Evolutionary conservation across 1,284 basidiomycete genomes (phyloP).

Genomic region (Laetiporus sulphureus): DNA sequence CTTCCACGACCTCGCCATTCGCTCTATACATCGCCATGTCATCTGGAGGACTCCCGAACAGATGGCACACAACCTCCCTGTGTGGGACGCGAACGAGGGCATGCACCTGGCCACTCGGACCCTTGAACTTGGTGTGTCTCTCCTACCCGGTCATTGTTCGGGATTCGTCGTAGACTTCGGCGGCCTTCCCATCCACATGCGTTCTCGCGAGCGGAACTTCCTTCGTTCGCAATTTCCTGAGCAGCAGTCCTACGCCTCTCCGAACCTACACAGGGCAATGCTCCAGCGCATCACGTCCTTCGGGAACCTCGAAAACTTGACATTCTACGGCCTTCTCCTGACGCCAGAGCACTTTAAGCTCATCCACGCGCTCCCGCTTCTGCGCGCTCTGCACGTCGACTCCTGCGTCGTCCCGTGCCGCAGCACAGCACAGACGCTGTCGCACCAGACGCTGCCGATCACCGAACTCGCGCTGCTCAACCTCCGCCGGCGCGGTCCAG

Average conservation of each 20-base stretch:
- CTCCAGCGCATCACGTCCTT: slow-evolving; percentile 25
- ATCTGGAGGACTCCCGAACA: slow-evolving; percentile 26
- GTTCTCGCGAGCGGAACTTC: background rate
- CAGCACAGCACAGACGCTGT: slow-evolving; percentile 11
- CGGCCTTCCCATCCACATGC: too few species aligned
- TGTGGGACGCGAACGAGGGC: slow-evolving; percentile 16
- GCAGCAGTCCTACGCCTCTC: slow-evolving; percentile 17
- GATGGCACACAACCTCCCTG: slow-evolving; percentile 14
- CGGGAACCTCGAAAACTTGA: slow-evolving; percentile 26
- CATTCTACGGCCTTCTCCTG: slow-evolving; percentile 28
- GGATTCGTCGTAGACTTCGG: slow-evolving; percentile 9
- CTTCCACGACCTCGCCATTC: slow-evolving; percentile 26
- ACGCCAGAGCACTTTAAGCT: slow-evolving; percentile 26
- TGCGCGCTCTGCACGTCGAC: slow-evolving; percentile 30
- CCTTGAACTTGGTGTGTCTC: slow-evolving; percentile 19
- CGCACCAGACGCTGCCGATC: slow-evolving; percentile 29
- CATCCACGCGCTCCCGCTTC: slow-evolving; percentile 27
- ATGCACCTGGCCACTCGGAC: slow-evolving; percentile 16
- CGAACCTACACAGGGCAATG: slow-evolving; percentile 22
- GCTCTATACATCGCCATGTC: slow-evolving; percentile 31
- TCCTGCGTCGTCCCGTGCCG: slow-evolving; percentile 26
- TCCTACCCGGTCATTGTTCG: slow-evolving; percentile 12
- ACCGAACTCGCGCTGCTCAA: slow-evolving; percentile 30
- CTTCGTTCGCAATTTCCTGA: background rate
- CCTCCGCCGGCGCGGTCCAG: slow-evolving; percentile 15